A percentile compares a stretch with the other conserved stretches of the same genome.
These are phyloP conservation scores for Cytidiella melzeri DNA, from an alignment of 768 basidiomycete genomes.

Conservation along the genomic window DNA sequence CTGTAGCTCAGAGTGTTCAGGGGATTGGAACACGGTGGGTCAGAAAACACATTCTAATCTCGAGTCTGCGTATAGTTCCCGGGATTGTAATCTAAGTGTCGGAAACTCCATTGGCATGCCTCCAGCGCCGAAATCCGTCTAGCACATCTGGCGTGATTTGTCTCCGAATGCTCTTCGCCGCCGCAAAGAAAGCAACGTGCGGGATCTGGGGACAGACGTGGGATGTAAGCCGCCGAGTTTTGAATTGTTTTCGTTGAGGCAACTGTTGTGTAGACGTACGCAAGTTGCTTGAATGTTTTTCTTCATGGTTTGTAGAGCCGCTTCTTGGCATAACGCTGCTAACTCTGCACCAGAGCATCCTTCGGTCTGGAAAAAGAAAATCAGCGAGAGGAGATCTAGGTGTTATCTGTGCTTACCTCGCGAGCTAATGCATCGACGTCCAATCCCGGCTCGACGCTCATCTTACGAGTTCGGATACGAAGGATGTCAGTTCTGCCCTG, in stretches of 20 bases:
- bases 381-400: background rate
- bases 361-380: slow-evolving; percentile 53
- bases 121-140: background rate
- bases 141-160: slow-evolving; percentile 85
- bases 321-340: slow-evolving; percentile 89
- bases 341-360: slow-evolving; percentile 98
- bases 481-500: slow-evolving; percentile 81
- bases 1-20: no score
- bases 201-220: slow-evolving; percentile 54
- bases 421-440: slow-evolving; percentile 62
- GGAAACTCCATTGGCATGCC: background rate
- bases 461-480: slow-evolving; percentile 64
- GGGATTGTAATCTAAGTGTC: no score
- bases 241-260: no score
- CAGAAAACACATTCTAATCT: no score
- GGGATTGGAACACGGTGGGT: no score
- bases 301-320: slow-evolving; percentile 89
- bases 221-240: no score
- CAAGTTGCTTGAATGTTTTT: slow-evolving; percentile 69
- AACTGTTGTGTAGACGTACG: slow-evolving; percentile 56
- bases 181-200: slow-evolving; percentile 62
- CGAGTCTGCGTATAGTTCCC: no score
- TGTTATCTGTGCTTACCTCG: slow-evolving; percentile 49
- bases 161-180: slow-evolving; percentile 62
- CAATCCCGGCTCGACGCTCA: slow-evolving; percentile 73